These are phyloP conservation scores for Boechera retrofracta DNA, from an alignment of 345 rosid genomes.

Conservation along the genomic window DNA sequence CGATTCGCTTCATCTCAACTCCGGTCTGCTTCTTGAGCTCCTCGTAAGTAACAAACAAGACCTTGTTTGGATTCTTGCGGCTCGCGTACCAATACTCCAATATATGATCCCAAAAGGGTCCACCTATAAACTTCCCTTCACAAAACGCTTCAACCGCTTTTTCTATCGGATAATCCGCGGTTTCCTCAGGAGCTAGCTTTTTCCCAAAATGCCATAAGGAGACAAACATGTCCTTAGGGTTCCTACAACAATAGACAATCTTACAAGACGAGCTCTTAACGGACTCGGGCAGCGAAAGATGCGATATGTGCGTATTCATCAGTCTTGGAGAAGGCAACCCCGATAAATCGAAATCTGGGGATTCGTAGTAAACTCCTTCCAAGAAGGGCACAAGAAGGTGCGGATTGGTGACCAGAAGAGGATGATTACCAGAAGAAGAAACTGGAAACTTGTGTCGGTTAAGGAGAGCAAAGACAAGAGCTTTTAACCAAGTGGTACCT, in stretches of 20 bases:
- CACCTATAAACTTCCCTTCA: slow-evolving; percentile 48
- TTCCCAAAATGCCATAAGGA: slow-evolving; percentile 62
- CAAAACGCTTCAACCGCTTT: slow-evolving; percentile 52
- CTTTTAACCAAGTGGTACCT: slow-evolving; percentile 74
- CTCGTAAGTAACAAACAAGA: slow-evolving; percentile 45
- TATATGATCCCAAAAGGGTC: slow-evolving; percentile 46
- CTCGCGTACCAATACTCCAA: slow-evolving; percentile 43
- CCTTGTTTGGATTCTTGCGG: slow-evolving; percentile 15
- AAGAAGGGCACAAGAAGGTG: slow-evolving; percentile 63
- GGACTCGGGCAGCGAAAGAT: slow-evolving; percentile 49
- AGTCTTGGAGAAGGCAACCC: slow-evolving; percentile 52
- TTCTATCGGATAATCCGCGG: slow-evolving; percentile 32
- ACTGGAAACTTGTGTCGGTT: slow-evolving; percentile 46
- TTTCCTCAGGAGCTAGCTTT: slow-evolving; percentile 41
- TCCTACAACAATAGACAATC: slow-evolving; percentile 58
- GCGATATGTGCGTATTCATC: slow-evolving; percentile 55
- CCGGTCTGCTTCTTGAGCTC: slow-evolving; percentile 27
- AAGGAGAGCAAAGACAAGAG: slow-evolving; percentile 57
- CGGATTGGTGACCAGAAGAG: slow-evolving; percentile 56
- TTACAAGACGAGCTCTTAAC: slow-evolving; percentile 48
- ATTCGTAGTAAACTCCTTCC: slow-evolving; percentile 44
- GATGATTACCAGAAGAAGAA: slow-evolving; percentile 47
- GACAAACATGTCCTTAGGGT: slow-evolving; percentile 61
- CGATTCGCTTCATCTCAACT: slow-evolving; percentile 26
- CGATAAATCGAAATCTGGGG: slow-evolving; percentile 31